Percentiles rank a stretch among this genome's conserved stretches.
Conservation (phyloP, 768 basidiomycete genomes). For the Termitomyces sp. region DNA sequence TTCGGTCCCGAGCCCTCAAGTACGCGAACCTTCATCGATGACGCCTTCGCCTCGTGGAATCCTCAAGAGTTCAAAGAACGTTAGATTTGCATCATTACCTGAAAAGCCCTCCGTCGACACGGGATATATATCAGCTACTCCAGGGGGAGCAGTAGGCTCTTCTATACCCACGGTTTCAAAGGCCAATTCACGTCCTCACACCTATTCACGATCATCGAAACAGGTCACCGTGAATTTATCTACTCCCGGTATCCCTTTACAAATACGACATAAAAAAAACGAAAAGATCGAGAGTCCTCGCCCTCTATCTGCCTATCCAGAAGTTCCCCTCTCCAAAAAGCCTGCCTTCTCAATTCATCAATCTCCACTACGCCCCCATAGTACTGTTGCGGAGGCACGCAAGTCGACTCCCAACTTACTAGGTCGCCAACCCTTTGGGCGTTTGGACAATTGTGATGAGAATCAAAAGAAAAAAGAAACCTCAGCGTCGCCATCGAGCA, state of each 20-base stretch:
- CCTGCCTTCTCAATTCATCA: constrained; percentile 3
- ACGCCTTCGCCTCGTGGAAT: constrained; percentile 29
- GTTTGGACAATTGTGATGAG: constrained; percentile 16
- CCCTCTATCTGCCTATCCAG: constrained; percentile 8
- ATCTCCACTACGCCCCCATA: constrained; percentile 12
- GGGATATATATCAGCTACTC: constrained; percentile 1
- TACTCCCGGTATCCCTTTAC: neutral
- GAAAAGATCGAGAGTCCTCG: neutral
- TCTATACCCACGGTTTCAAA: constrained; percentile 1
- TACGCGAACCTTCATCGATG: constrained; percentile 5
- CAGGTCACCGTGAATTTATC: neutral
- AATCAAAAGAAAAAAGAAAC: constrained; percentile 16
- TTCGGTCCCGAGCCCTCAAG: constrained; percentile 16
- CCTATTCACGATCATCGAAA: constrained; percentile 12
- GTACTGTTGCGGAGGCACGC: constrained; percentile 10
- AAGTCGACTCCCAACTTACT: constrained; percentile 16
- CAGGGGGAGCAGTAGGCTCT: neutral
- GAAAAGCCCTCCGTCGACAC: constrained; percentile 8
- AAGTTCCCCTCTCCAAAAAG: constrained; percentile 3
- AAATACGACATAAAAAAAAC: neutral
- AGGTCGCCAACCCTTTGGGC: constrained; percentile 33
- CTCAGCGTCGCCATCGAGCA: constrained; percentile 17
- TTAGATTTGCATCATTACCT: constrained; percentile 39
- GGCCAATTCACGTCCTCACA: constrained; percentile 8
- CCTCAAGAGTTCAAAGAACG: constrained; percentile 38